A percentile compares a stretch with the other conserved stretches of the same genome.
Evolutionary conservation across 1,139 yeast genomes (phyloP).

Genomic region (Suhomyces coccinellae): DNA sequence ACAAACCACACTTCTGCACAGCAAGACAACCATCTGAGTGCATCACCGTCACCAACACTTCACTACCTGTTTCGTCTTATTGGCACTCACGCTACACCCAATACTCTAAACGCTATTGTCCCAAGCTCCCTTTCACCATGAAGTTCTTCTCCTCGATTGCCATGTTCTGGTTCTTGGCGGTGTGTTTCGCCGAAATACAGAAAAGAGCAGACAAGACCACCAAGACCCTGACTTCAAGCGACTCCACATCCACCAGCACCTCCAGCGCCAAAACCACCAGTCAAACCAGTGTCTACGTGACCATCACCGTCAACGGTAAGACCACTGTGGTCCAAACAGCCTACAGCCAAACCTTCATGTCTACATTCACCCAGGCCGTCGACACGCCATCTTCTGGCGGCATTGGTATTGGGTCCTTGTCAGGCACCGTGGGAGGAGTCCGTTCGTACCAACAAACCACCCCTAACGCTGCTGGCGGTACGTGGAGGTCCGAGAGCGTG

Average conservation of each 20-base stretch:
- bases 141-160: slow-evolving; percentile 1
- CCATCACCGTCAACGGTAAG: slow-evolving; percentile 36
- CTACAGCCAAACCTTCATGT: slow-evolving; percentile 36
- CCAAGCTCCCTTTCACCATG: slow-evolving; percentile 3
- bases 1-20: too few relatives aligned
- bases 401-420: slow-evolving; percentile 39
- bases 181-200: slow-evolving; percentile 6
- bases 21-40: too few relatives aligned
- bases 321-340: slow-evolving; percentile 28
- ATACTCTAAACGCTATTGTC: too few relatives aligned
- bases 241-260: not conserved
- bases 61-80: not conserved
- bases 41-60: too few relatives aligned
- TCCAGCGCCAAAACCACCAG: slow-evolving; percentile 5
- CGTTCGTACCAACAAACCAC: slow-evolving; percentile 37
- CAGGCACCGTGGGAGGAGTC: slow-evolving; percentile 36
- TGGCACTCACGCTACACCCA: not conserved
- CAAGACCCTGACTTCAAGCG: not conserved
- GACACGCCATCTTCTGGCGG: slow-evolving; percentile 28
- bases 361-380: slow-evolving; percentile 24
- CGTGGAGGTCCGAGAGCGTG: slow-evolving; percentile 7
- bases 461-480: slow-evolving; percentile 11
- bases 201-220: slow-evolving; percentile 7
- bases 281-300: slow-evolving; percentile 30
- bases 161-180: slow-evolving; percentile 3